phyloP scores from a whole-genome alignment of 495 filamentous ascomycete species.

The Aspergillus olivimuriae region DNA sequence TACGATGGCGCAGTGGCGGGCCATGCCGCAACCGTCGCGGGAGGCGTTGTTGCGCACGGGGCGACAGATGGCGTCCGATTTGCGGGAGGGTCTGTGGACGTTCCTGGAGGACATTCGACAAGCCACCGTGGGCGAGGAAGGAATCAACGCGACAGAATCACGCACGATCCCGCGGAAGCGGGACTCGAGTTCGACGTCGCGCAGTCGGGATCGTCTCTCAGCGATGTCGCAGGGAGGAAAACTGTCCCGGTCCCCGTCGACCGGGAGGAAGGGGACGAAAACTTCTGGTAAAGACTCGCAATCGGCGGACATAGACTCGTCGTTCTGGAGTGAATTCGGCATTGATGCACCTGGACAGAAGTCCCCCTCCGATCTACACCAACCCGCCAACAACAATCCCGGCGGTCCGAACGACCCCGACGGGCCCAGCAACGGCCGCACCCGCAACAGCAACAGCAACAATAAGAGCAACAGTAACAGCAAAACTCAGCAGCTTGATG shows the following conservation, averaged over 20 bases:
- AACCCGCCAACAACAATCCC: conserved; percentile 27
- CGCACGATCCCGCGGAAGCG: conserved; percentile 34
- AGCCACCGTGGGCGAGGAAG: conserved; percentile 91
- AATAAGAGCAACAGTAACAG: background rate
- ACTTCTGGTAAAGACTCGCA: conserved; percentile 44
- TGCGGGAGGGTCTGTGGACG: conserved; percentile 88
- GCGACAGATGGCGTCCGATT: conserved; percentile 85
- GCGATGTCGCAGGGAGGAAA: conserved; percentile 19
- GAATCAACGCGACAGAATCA: conserved; percentile 52
- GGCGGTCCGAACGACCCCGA: conserved; percentile 28
- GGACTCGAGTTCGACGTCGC: conserved; percentile 28
- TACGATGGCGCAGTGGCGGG: conserved; percentile 34
- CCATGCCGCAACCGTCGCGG: conserved; percentile 39
- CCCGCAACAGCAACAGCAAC: background rate
- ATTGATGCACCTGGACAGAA: conserved; percentile 47
- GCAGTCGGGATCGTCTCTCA: conserved; percentile 36
- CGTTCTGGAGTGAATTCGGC: conserved; percentile 50
- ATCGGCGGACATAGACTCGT: conserved; percentile 38
- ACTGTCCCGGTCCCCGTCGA: conserved; percentile 33
- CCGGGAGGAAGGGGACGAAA: conserved; percentile 28
- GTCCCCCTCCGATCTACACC: conserved; percentile 30
- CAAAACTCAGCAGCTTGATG: conserved; percentile 24
- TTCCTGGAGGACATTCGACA: conserved; percentile 94
- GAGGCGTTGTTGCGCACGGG: conserved; percentile 59
- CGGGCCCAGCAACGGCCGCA: conserved; percentile 25